Base-by-base conservation (phyloP, 768 basidiomycete species). In the Hygrophoropsis aurantiaca region DNA sequence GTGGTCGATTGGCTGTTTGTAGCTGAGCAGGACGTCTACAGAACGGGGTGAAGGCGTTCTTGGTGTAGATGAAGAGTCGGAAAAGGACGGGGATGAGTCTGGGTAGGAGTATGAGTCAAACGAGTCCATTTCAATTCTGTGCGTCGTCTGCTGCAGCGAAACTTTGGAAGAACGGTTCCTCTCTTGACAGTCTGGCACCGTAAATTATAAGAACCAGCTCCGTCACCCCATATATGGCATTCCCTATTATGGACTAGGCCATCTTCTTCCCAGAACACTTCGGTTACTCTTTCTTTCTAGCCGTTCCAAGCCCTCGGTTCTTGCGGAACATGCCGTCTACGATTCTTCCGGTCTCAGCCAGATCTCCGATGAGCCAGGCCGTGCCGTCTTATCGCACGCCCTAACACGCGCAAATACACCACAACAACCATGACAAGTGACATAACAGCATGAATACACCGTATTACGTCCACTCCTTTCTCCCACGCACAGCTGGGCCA, bases 1-100 rank as follows among this genome's bases (percentile, higher is more conserved):
- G 53, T 78, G 73, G 65, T 72, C 70, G 57, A 74, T 55, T 58
- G 62, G 58, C 56, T 65, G 59, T 61, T 78, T 78, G 68, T 68
- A 60, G 62, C 67, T 55, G 55, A 62, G 58, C 34, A 65, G 45
- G 52, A 73, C 57, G 56, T 73, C 69, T 54, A 66, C 53, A 13
- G 67, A 59, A 37, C 67, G 72, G 18, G 87, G 87, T 1, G 87
- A 88, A 0, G 87, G 87, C 0, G 87, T 89, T 46, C 86, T 79
- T 2, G 87, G 87, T 1, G 78, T 73, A 36, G 85, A 73, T 42
- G 79, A 85, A 52, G 81, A 77, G 70, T 85, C 81, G 47, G 82
- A 81, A 72, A 82, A 84, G 55, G 81, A 54, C 33, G 63, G 61
- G 1, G 53, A 51, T 1, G 46, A 41, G 42, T 53, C 30, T 7